A percentile compares a stretch with the other conserved stretches of the same genome.
phyloP scores from a whole-genome alignment of 441 rosid species.

The Erodium texanum region DNA sequence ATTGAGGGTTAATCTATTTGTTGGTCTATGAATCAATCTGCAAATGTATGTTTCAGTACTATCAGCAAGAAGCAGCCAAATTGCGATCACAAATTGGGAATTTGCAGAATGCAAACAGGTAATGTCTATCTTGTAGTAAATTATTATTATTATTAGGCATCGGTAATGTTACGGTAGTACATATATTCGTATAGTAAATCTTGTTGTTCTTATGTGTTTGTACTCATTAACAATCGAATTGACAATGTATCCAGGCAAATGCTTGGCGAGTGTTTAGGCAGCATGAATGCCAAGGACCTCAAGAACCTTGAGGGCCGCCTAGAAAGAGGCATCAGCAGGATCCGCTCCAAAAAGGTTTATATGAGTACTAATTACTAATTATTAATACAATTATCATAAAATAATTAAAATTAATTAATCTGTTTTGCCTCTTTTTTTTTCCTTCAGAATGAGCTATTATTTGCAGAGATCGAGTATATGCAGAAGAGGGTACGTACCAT shows the following conservation, averaged over 20 bases:
- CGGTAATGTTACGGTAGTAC: too few species aligned
- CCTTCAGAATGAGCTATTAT: constrained; percentile 53
- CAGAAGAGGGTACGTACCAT: constrained; percentile 46
- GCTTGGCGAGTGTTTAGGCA: constrained; percentile 66
- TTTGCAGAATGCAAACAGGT: constrained; percentile 75
- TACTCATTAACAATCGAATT: too few species aligned
- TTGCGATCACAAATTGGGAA: constrained; percentile 53
- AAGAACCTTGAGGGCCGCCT: constrained; percentile 59
- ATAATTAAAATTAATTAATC: too few species aligned
- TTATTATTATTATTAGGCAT: too few species aligned
- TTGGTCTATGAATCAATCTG: too few species aligned
- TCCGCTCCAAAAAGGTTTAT: constrained; percentile 79
- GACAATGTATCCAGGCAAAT: constrained; percentile 40
- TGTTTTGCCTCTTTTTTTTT: not conserved
- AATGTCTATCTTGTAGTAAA: not conserved
- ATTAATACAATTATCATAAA: too few species aligned
- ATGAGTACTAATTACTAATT: too few species aligned
- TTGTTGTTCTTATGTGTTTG: too few species aligned
- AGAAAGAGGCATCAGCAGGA: constrained; percentile 71
- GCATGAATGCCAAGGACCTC: constrained; percentile 46
- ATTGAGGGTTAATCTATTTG: not conserved
- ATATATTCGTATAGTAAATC: too few species aligned
- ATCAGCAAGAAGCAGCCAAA: constrained; percentile 77
- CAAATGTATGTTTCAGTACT: constrained; percentile 34
- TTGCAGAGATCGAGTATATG: constrained; percentile 66